Evolutionary conservation across 331 rosid genomes (phyloP).

Genomic region (Telfairia occidentalis): DNA sequence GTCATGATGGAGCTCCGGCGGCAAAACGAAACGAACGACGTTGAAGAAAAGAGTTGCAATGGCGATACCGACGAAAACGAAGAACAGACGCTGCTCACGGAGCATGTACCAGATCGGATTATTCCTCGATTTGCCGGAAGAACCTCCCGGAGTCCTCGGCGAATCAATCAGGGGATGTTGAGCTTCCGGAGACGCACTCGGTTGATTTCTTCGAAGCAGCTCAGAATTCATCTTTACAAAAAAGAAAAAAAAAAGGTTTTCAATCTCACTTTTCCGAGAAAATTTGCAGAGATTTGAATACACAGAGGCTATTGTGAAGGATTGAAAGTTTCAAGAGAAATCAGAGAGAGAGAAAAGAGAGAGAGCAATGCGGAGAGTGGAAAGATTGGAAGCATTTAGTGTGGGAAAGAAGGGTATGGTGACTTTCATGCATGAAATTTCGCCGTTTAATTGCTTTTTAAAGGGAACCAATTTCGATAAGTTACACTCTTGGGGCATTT

Average conservation of each 20-base stretch:
- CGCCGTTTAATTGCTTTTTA: not conserved
- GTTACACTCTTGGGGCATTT: not conserved
- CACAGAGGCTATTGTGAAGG: not conserved
- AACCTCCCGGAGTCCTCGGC: not conserved
- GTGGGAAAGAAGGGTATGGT: not conserved
- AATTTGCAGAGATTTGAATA: not conserved
- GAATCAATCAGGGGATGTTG: not conserved
- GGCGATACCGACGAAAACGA: conserved; percentile 42
- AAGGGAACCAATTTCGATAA: not conserved
- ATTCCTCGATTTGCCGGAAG: not conserved
- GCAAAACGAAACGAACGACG: conserved; percentile 1
- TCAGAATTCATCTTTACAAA: conserved; percentile 20
- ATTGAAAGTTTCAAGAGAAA: not conserved
- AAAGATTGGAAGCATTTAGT: not conserved
- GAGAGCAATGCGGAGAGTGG: not conserved
- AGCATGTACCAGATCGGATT: conserved; percentile 17
- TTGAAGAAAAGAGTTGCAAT: conserved; percentile 41
- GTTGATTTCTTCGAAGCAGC: conserved; percentile 27
- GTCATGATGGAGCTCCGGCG: not conserved
- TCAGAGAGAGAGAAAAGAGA: not conserved
- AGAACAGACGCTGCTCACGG: conserved; percentile 27
- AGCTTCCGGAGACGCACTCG: not conserved
- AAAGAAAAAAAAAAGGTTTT: not conserved
- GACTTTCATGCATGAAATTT: conserved; percentile 2
- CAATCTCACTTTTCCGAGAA: not conserved